Percentiles rank a stretch among this genome's conserved stretches.
These are phyloP conservation scores for Bolboschoenoplectus hybrid DNA, from an alignment of 202 grass and related monocot species.

Conservation along the genomic window DNA sequence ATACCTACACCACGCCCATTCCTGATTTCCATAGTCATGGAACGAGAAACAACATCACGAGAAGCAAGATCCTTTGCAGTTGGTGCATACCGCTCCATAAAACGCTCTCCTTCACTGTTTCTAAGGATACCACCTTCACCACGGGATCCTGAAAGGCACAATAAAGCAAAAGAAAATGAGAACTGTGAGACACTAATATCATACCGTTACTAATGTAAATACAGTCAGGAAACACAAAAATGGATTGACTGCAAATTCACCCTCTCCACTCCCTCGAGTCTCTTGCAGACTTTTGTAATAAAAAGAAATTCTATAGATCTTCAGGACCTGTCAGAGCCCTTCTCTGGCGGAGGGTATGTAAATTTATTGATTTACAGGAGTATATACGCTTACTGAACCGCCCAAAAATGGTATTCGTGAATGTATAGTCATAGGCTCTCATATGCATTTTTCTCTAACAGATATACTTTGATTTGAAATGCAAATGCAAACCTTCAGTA, in stretches of 20 bases:
- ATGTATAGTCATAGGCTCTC: slow-evolving; percentile 8
- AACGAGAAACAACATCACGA: slow-evolving; percentile 68
- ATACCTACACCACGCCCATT: slow-evolving; percentile 63
- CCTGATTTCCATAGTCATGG: slow-evolving; percentile 76
- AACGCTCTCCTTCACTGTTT: slow-evolving; percentile 80
- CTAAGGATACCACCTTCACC: slow-evolving; percentile 79
- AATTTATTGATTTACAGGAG: slow-evolving; percentile 14
- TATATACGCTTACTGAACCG: neutral
- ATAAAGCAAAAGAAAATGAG: neutral
- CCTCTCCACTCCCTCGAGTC: neutral
- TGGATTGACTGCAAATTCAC: slow-evolving; percentile 16
- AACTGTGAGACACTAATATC: slow-evolving; percentile 22
- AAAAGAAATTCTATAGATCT: neutral
- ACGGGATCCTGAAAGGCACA: slow-evolving; percentile 58
- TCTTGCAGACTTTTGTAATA: slow-evolving; percentile 23
- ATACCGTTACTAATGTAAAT: slow-evolving; percentile 5
- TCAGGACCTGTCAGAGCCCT: neutral
- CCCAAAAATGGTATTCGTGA: slow-evolving; percentile 11
- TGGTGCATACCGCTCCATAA: slow-evolving; percentile 77
- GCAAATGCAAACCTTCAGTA: slow-evolving; percentile 61
- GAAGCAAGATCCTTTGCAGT: slow-evolving; percentile 71
- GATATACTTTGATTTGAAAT: slow-evolving; percentile 30
- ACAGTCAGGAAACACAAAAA: slow-evolving; percentile 3
- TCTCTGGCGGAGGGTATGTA: neutral
- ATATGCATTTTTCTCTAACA: slow-evolving; percentile 21